Base-by-base conservation (phyloP, 441 rosid genomes). In the Mallotus repandus region DNA sequence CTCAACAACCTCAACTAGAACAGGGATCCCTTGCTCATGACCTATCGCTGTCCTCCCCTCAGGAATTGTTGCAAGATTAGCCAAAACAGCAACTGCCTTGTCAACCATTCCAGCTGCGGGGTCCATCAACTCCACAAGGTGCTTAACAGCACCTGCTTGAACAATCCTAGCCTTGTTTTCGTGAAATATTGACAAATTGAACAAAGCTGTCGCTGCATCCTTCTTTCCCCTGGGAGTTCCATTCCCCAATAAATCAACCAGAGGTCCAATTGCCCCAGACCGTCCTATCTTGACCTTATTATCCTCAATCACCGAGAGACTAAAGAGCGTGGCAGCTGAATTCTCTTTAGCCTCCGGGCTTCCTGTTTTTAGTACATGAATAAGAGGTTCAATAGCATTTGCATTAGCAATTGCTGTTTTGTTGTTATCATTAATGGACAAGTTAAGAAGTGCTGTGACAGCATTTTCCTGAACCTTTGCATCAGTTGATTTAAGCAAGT, bases 21-120 rank as follows among this genome's bases (percentile, higher is more conserved):
- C 87, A 1, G 91, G 89, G 65, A 92, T 89, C 45, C 99, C 99
- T 19, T 88, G 81, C 79, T 84, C 96, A 80, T 83, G 91, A 63
- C 96, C 94, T 19, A 95, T 92, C 18, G 90, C 93, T 5, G 69
- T 60, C 86, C 89, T 89, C 32, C 98, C 99, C 84, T 89, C 97
- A 0, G 73, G 82, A 29, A 86, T 78, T 19, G 96, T 95, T 0
- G 99, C 94, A 59, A 95, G 98, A 89, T 92, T 95, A 38, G 97
- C 91, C 77, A 95, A 78, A 56, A 95, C 92, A 57, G 94, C 94
- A n/a, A 95, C 97, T 5, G 93, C 98, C 87, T 82, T 95, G 75
- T 92, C 99, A 55, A 95, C 98, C 97, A 95, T 85, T 71, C 98
- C 99, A 43, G 89, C 91, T 32, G 91, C 89, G 2, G 97, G 98